Evolutionary conservation across 78 protist genomes (phyloP), one percentile per base, ranked within the genome.

Genomic region (Acrasis kona): DNA sequence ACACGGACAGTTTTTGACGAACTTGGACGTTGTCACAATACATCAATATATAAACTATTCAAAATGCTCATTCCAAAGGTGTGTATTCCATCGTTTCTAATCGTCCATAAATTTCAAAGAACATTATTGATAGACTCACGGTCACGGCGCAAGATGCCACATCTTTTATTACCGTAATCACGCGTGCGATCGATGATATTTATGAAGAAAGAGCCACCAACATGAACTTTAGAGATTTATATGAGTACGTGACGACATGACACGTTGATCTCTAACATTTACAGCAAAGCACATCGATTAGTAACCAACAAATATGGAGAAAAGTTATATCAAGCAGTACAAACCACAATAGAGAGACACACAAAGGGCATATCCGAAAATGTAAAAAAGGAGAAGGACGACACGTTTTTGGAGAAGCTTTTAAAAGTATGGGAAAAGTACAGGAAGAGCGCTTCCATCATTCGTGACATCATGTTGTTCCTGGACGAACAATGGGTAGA

Each of bases 401-500:
- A 8, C 65, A 7, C 29, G 30, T 74, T 65, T 61, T 31, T 74
- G 5, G 36, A 5, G 5, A 7, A 5, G 27, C 29, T 74, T 12
- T 29, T 74, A 19, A 5, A 28, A 27, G 64, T 7, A 31, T 74
- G 78, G 78, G 67, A 74, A 5, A 28, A 65, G 32, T 50, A 65
- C 31, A 5, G 71, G 36, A 28, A 61, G 5, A 39, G 76, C 36
- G 78, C 41, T 7, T 29, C 41, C 29, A 42, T 42, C 35, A 67
- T 74, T 19, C 8, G 70, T 12, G 78, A 74, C 78, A 9, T 74
- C 32, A 28, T 42, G 19, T 41, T 74, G 70, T 74, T 65, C 78
- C 34, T 74, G 78, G 71, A 42, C 36, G 41, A 74, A 70, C 41
- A 74, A 39, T 42, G 10, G 19, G 65, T 5, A 5, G 28, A 7